Evolutionary conservation across 1,139 yeast genomes (phyloP), one percentile per base, ranked within the genome.

Genomic region (Blastobotrys apis): DNA sequence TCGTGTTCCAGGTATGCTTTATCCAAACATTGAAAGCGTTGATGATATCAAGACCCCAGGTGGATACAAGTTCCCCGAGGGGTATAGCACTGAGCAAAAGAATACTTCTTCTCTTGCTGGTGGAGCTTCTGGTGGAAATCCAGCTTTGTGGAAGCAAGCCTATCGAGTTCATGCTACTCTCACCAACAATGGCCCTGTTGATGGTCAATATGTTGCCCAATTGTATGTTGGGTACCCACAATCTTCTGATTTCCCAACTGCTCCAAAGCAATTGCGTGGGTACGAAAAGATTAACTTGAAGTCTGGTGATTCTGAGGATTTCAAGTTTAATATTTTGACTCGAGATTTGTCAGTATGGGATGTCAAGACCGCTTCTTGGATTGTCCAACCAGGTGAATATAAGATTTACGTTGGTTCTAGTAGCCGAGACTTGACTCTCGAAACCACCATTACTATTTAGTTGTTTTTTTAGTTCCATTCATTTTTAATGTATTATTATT

Each of bases 331-430:
- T 41, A 62, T 80, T 21, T 60, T 69, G 48, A 73, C 76, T 52
- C 68, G 82, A 48, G 84, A 80, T 58, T 63, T 80, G 54, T 71
- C 80, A 48, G 65, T 73, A 26, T 80, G 84, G 84, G 83, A 79
- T 57, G 66, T 75, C 0, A 69, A 59, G 29, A 69, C 73, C n/a
- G 82, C 78, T 57, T 75, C 78, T 46, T 80, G 86, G 85, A 66
- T 77, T 29, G 73, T 80, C 32, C 78, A 73, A 53, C 72, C 75
- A 3, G 85, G 85, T 2, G 69, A 72, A 16, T 80, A 78, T 62
- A 72, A 69, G 47, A 61, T 79, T 8, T 77, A 70, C 51, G 68
- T 79, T 39, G 75, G 80, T 0, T 68, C 76, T 12, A 72, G 80
- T 26, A 75, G 82, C 53, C 64, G 80, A 49, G 71, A 69, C 51